Percentiles rank a stretch among this genome's conserved stretches.
These are phyloP conservation scores for Xanthoconium separans DNA, from an alignment of 1,284 basidiomycete species.

Conservation along the genomic window DNA sequence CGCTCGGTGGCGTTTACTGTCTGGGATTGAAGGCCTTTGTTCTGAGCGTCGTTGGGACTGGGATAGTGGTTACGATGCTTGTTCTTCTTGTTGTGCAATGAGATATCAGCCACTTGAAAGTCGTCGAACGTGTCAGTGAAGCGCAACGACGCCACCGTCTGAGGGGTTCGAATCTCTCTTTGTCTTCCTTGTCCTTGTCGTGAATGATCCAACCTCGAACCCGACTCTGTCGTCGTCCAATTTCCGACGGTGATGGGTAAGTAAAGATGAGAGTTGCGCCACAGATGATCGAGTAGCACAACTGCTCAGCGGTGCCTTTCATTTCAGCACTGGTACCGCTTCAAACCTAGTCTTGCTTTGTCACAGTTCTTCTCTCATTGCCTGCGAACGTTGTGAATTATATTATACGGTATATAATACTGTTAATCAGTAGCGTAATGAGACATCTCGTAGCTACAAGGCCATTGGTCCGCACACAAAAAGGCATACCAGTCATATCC, in stretches of 20 bases:
- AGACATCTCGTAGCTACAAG: constrained; percentile 1
- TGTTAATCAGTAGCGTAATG: constrained; percentile 4
- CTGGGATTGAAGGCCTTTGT: not conserved
- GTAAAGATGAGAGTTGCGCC: constrained; percentile 25
- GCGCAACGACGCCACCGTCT: constrained; percentile 14
- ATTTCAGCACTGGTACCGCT: not conserved
- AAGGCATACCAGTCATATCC: not conserved
- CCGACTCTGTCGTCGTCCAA: constrained; percentile 14
- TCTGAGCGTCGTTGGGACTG: not conserved
- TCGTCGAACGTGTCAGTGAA: constrained; percentile 17
- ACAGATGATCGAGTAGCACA: constrained; percentile 19
- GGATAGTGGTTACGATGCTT: not conserved
- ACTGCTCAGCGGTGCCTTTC: constrained; percentile 7
- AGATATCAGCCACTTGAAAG: not conserved
- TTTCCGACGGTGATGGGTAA: not conserved
- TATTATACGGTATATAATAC: constrained; percentile 18
- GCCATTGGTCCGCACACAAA: not conserved
- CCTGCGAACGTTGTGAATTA: constrained; percentile 11
- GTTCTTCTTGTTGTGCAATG: not conserved
- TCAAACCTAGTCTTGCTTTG: no score
- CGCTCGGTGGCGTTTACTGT: not conserved
- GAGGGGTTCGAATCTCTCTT: not conserved
- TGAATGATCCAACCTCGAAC: constrained; percentile 20
- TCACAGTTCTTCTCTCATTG: no score
- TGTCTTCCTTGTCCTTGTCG: not conserved